phyloP scores from a whole-genome alignment of 1,284 basidiomycete genomes.

The Malassezia cuniculi region DNA sequence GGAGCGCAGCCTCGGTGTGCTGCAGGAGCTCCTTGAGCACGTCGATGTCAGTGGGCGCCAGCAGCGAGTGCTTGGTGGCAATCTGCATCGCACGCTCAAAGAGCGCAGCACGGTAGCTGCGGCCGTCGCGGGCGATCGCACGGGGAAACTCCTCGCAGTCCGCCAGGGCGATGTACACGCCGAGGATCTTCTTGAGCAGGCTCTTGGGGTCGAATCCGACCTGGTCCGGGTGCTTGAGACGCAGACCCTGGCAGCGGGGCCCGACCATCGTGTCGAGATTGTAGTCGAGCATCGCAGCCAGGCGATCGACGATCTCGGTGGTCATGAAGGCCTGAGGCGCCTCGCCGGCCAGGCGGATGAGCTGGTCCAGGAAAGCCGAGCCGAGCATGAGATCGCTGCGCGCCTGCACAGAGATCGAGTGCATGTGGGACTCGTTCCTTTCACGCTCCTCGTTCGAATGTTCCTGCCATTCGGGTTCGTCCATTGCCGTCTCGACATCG shows the following conservation, averaged over 20 bases:
- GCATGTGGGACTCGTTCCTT: constrained; percentile 68
- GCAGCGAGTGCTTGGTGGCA: constrained; percentile 58
- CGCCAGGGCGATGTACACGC: constrained; percentile 81
- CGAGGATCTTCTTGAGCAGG: constrained; percentile 72
- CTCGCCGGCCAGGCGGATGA: constrained; percentile 83
- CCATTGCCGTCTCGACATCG: constrained; percentile 71
- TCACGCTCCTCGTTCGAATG: constrained; percentile 58
- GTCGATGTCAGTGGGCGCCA: constrained; percentile 67
- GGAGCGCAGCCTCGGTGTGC: constrained; percentile 72
- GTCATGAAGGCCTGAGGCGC: constrained; percentile 87
- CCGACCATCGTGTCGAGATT: constrained; percentile 82
- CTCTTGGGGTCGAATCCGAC: constrained; percentile 75
- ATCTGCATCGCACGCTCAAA: constrained; percentile 71
- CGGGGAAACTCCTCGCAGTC: constrained; percentile 66
- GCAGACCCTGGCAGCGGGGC: constrained; percentile 64
- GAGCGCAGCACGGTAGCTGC: constrained; percentile 72
- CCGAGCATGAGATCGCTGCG: constrained; percentile 75
- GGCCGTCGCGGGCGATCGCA: constrained; percentile 80
- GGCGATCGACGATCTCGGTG: constrained; percentile 84
- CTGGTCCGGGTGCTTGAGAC: constrained; percentile 73
- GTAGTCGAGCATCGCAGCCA: constrained; percentile 94
- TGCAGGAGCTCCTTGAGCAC: constrained; percentile 60
- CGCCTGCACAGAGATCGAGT: constrained; percentile 66
- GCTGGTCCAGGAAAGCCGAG: constrained; percentile 70
- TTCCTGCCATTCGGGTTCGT: constrained; percentile 57